Base-by-base conservation (phyloP, 345 rosid species). In the Gossypium rotundifolium region DNA sequence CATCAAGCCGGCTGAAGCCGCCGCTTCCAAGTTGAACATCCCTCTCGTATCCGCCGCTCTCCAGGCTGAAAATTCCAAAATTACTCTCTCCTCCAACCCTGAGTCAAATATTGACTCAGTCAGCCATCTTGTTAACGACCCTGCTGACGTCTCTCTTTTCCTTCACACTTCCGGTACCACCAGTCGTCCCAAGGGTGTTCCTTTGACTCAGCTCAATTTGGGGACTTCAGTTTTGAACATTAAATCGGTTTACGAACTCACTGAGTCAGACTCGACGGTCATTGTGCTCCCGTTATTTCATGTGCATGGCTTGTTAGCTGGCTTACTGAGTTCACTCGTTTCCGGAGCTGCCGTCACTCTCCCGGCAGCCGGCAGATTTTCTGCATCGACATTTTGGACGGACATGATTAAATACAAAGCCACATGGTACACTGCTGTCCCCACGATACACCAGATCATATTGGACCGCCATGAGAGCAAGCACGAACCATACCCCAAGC, bases 161-260 rank as follows among this genome's bases (percentile, higher is more conserved):
- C 85, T 90, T 11, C 94, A 90, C 78, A 90, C 94, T 22, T 90
- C 94, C 11, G 94, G 94, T 40, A 90, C 94, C 65, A 90, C 94
- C 33, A 90, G 94, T 81, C 87, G 94, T 17, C 94, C 94, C n/a
- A 90, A 90, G 79, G 94, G 91, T n/a, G 94, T 90, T 23, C 92
- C 92, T 0, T 64, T 90, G 79, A 88, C 90, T 18, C 94, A 90
- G 84, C 79, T 81, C 57, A 90, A 90, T 71, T 75, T 90, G 9
- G 91, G 84, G 33, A 72, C 92, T 16, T 90, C 94, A 0, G 90
- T 80, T 59, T 72, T 54, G 76, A 90, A 88, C 84, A 90, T 90
- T 42, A 84, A 82, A 62, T 83, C 89, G 11, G 90, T 90, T 2
- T 90, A 90, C 48, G 84, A 76, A 64, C 75, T 90, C 73, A 79